Base-by-base conservation (phyloP, 495 filamentous ascomycete species). In the Polyplosphaeria fusca region DNA sequence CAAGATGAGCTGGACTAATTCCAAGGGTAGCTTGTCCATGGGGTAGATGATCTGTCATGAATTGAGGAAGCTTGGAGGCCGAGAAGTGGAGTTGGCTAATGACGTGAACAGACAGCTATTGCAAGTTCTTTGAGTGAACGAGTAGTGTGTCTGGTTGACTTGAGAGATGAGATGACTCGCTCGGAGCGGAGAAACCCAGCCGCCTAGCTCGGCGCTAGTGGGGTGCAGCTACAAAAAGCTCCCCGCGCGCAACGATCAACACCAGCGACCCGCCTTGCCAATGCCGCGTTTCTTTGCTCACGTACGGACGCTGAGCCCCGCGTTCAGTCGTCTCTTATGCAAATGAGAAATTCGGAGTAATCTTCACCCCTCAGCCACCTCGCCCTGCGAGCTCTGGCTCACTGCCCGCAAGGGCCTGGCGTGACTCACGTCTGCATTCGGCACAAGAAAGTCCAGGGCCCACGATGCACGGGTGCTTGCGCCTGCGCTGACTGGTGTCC, bases 261-360 rank as follows among this genome's bases (percentile, higher is more conserved):
- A 71, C 78, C 89, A 88, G 86, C 83, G 54, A 85, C 85, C 88
- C 82, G 85, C 92, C 88, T 86, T 84, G 80, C 83, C 89, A 95
- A 89, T 81, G 90, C 91, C 88, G 89, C 90, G 89, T 93, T 95
- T 97, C 91, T 94, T 93, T 95, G 91, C 90, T 82, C 82, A 91
- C 92, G 90, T 77, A 95, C 87, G 81, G 84, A 88, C 79, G 24
- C 40, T 51, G 62, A 52, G 55, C 43, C 48, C 61, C 48, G 32
- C 70, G 62, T 57, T 66, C 40, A 43, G 37, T 51, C 40, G 60
- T 68, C 65, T 30, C 18, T 44, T 11, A 69, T 78, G 91, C 92
- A 95, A 93, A 93, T 96, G 92, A 94, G 92, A 95, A 96, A 96
- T 95, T 96, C 91, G 91, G 91, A 96, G 92, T 88, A 96, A 84